Evolutionary conservation across 192 early-diverging fungal species (phyloP).

Genomic region (Linnemannia elongata): DNA sequence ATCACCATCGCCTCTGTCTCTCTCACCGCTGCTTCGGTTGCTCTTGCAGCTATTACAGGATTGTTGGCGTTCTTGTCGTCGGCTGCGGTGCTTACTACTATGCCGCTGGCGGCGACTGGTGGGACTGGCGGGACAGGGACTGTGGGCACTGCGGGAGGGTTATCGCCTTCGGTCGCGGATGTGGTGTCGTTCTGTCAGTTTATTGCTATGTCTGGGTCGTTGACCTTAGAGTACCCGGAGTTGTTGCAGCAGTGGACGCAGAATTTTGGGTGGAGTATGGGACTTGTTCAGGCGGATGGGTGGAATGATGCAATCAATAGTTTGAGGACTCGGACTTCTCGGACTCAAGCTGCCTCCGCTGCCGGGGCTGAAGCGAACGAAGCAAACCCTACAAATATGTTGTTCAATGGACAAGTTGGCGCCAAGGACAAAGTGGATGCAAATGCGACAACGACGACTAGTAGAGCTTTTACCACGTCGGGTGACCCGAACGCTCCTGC

Average conservation of each 20-base stretch:
- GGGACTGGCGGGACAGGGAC: constrained; percentile 5
- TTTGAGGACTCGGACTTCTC: constrained; percentile 22
- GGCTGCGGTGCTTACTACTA: constrained; percentile 26
- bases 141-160: neutral
- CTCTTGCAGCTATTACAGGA: constrained; percentile 22
- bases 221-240: constrained; percentile 48
- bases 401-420: constrained; percentile 7
- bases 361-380: neutral
- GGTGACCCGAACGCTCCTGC: neutral
- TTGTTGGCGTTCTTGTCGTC: constrained; percentile 38
- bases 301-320: constrained; percentile 37
- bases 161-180: constrained; percentile 45
- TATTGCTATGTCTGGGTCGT: constrained; percentile 48
- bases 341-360: neutral
- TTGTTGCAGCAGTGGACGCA: constrained; percentile 48
- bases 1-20: constrained; percentile 39
- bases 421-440: neutral
- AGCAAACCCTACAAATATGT: neutral
- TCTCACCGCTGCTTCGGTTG: constrained; percentile 19
- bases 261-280: constrained; percentile 59
- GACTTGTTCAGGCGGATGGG: constrained; percentile 16
- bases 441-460: neutral
- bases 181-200: constrained; percentile 57
- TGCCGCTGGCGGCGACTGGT: constrained; percentile 7
- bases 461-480: neutral